Conservation (phyloP, 805 yeast genomes). For the Metschnikowia cerradonensis region DNA sequence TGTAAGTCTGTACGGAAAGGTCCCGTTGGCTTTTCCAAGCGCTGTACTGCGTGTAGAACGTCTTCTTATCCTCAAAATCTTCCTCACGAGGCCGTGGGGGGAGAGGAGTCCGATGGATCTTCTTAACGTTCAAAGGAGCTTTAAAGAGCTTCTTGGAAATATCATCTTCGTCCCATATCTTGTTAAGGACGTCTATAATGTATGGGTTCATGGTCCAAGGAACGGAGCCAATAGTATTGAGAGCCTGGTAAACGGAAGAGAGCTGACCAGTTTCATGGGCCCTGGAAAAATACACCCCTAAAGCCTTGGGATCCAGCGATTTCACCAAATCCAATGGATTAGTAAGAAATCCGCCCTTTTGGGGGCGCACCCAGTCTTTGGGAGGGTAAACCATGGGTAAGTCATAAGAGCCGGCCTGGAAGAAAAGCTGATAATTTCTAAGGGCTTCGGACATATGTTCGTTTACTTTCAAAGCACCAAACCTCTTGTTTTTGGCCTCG, state of each 20-base stretch:
- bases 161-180: background rate
- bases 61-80: conserved; percentile 3
- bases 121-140: conserved; percentile 8
- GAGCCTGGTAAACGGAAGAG: conserved; percentile 24
- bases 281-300: conserved; percentile 19
- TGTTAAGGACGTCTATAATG: conserved; percentile 21
- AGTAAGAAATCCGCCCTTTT: conserved; percentile 33
- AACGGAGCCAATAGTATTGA: conserved; percentile 26
- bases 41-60: background rate
- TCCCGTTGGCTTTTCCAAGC: conserved; percentile 6
- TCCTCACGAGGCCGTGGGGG: conserved; percentile 1
- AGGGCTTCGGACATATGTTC: conserved; percentile 9
- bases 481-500: conserved; percentile 2
- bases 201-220: conserved; percentile 36
- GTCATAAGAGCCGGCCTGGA: conserved; percentile 8
- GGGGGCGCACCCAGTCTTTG: conserved; percentile 30
- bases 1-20: background rate
- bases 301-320: conserved; percentile 14
- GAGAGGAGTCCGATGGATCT: background rate
- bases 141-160: conserved; percentile 26
- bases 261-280: conserved; percentile 34
- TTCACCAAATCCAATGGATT: conserved; percentile 24
- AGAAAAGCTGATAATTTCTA: conserved; percentile 8
- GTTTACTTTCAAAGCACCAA: conserved; percentile 13
- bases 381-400: conserved; percentile 42